Base-by-base conservation (phyloP, 768 basidiomycete genomes). In the Serendipita sp. region DNA sequence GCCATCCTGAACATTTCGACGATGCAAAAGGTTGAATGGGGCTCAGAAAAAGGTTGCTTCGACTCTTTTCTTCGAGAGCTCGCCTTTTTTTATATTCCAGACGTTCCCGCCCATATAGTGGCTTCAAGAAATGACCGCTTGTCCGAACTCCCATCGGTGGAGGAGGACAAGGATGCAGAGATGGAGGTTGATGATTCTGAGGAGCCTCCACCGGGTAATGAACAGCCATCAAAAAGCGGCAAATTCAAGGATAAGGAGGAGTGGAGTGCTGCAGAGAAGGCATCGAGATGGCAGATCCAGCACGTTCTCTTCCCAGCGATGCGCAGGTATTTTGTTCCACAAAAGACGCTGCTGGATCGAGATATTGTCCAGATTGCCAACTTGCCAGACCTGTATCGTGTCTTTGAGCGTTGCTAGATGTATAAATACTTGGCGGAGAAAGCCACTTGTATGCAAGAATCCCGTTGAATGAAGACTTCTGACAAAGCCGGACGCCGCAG, bases 291-390 rank as follows among this genome's bases (percentile, higher is more conserved):
- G 88, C 90, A 94, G 71, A 82, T 95, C 30, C 84, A 97, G 71
- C 91, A 99, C 70, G 77, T 92, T 20, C 70, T 98, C 31, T 96
- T 96, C 71, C 93, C 93, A 3, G 82, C 86, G 0, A 81, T 92
- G 76, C 81, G 89, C 63, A 80, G 82, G 61, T 88, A 95, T 71
- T 74, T 95, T 13, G 71, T 75, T 3, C 76, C 83, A 48, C 91
- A 78, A 4, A 85, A 80, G 70, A 80, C 79, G 2, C 75, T 86
- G 64, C 76, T 86, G 58, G 87, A 85, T 66, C 70, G 71, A 28
- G 88, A 90, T 68, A 83, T 97, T 3, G 82, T 90, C 1, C 89
- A 94, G 72, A 82, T 95, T 20, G 93, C 96, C 9, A 87, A 82
- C 71, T 73, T 98, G 44, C 92, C 92, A 1, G 91, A 94, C 66